Conservation (phyloP, 139 green algal species). For the Trebouxia sp. region DNA sequence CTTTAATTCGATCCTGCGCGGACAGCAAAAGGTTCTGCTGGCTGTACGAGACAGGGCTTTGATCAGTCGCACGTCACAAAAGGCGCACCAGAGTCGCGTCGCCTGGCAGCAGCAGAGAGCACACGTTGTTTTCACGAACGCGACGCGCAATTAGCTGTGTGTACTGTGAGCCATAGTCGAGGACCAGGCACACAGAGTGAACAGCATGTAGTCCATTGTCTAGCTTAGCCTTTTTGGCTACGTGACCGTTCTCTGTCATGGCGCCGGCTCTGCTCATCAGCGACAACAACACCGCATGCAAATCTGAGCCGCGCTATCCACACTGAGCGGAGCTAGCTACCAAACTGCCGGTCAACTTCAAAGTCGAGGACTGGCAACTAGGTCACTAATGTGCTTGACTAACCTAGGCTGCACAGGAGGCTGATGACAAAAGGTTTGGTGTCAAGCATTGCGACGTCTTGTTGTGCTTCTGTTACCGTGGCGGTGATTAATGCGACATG, state of each 20-base stretch:
- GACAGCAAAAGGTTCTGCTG: background rate
- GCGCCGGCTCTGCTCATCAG: background rate
- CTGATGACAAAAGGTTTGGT: too few species aligned
- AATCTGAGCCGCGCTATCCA: too few species aligned
- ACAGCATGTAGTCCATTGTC: slow-evolving; percentile 20
- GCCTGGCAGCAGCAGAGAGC: slow-evolving; percentile 90
- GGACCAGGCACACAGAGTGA: slow-evolving; percentile 59
- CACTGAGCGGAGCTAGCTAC: too few species aligned
- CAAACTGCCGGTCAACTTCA: too few species aligned
- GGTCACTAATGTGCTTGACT: too few species aligned
- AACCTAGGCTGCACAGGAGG: too few species aligned
- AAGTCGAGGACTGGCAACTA: too few species aligned
- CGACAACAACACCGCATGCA: background rate
- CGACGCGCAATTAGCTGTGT: slow-evolving; percentile 96
- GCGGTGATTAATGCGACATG: too few species aligned
- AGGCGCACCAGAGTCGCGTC: slow-evolving; percentile 77
- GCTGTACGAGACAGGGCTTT: background rate
- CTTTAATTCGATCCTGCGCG: slow-evolving; percentile 81
- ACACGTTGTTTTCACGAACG: slow-evolving; percentile 89
- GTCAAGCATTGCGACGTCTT: too few species aligned
- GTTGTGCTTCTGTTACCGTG: too few species aligned
- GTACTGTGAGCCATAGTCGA: slow-evolving; percentile 96
- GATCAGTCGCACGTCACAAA: background rate
- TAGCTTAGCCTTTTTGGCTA: slow-evolving; percentile 24
- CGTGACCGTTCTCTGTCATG: slow-evolving; percentile 6